Evolutionary conservation across 1,284 basidiomycete species (phyloP).

Genomic region (Meira miltonrushii): DNA sequence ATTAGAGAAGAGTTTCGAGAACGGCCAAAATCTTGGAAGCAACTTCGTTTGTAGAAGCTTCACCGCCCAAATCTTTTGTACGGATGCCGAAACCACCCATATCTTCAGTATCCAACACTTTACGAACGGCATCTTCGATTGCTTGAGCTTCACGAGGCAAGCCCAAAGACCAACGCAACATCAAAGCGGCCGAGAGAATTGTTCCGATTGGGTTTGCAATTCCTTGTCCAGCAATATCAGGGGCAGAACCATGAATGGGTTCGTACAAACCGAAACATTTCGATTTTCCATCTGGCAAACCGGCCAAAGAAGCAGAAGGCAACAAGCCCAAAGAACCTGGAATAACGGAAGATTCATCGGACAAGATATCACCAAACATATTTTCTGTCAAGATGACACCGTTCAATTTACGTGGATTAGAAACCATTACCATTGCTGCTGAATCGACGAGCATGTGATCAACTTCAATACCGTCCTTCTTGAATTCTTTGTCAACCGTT

Average conservation of each 20-base stretch:
- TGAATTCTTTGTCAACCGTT: slow-evolving; percentile 46
- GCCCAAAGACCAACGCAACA: slow-evolving; percentile 83
- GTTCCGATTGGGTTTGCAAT: slow-evolving; percentile 97
- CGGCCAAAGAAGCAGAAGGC: slow-evolving; percentile 89
- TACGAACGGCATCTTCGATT: slow-evolving; percentile 81
- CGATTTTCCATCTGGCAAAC: slow-evolving; percentile 70
- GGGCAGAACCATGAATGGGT: slow-evolving; percentile 72
- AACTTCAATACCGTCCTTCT: slow-evolving; percentile 34
- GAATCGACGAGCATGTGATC: slow-evolving; percentile 83
- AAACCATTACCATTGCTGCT: slow-evolving; percentile 91
- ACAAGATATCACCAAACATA: slow-evolving; percentile 64
- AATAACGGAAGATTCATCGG: slow-evolving; percentile 93
- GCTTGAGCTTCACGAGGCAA: slow-evolving; percentile 68
- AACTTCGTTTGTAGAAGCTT: slow-evolving; percentile 68
- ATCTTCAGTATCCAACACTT: slow-evolving; percentile 71
- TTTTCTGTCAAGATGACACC: slow-evolving; percentile 62
- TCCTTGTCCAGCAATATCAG: slow-evolving; percentile 89
- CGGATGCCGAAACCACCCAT: slow-evolving; percentile 73
- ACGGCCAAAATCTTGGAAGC: slow-evolving; percentile 78
- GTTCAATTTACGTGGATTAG: slow-evolving; percentile 87
- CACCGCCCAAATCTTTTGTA: slow-evolving; percentile 83
- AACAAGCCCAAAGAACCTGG: slow-evolving; percentile 93
- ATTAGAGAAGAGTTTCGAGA: slow-evolving; percentile 62
- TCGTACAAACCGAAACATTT: slow-evolving; percentile 82
- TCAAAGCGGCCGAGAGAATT: slow-evolving; percentile 91